Conservation (phyloP, 1,284 basidiomycete species). For the Xanthoconium separans region DNA sequence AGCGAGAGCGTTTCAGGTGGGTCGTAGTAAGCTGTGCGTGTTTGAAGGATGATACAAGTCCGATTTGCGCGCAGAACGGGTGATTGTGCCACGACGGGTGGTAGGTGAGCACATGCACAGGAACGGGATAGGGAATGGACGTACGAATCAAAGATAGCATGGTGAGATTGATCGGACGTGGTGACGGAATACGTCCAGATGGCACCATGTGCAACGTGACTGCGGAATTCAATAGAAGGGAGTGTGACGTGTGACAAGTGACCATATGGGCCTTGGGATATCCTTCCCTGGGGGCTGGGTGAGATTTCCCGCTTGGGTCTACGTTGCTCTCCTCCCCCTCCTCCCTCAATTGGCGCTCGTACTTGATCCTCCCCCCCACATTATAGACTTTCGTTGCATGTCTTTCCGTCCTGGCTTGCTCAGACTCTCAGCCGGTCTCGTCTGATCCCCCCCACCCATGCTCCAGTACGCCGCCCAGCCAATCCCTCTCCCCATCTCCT, state of each 20-base stretch:
- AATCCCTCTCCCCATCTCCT: conserved; percentile 41
- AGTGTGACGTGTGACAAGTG: conserved; percentile 16
- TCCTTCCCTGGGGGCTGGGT: conserved; percentile 1
- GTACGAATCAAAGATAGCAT: conserved; percentile 5
- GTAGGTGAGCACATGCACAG: conserved; percentile 12
- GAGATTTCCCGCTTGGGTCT: conserved; percentile 11
- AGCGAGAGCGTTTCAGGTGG: no score
- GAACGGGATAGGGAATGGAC: neutral
- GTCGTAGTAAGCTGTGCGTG: no score
- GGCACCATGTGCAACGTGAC: conserved; percentile 9
- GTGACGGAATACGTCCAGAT: conserved; percentile 1
- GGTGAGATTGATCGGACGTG: conserved; percentile 5
- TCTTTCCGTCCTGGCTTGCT: conserved; percentile 43
- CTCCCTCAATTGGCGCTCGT: neutral
- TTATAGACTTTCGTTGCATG: conserved; percentile 43
- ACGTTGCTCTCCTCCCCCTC: conserved; percentile 24
- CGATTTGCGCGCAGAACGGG: no score
- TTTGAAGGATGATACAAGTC: no score
- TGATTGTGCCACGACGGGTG: no score
- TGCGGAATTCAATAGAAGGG: neutral
- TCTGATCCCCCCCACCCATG: conserved; percentile 54
- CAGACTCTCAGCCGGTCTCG: conserved; percentile 58
- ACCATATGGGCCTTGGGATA: conserved; percentile 6
- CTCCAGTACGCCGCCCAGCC: conserved; percentile 69
- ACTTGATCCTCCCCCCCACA: conserved; percentile 12